Base-by-base conservation (phyloP, 2,329 filamentous ascomycete species). In the Coleophoma eucalyptorum region DNA sequence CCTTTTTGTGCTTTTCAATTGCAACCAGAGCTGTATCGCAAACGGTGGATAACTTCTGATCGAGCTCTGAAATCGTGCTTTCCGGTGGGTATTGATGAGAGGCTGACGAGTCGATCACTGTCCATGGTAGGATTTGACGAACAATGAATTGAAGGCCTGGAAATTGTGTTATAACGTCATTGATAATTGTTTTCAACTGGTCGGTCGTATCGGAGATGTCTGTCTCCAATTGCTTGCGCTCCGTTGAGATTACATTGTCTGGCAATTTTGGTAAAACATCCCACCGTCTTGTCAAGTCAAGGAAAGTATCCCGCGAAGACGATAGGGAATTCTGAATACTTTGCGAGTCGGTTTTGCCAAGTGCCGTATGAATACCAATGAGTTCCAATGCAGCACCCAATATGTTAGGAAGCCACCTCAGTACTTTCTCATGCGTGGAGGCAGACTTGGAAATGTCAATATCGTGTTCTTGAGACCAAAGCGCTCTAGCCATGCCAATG, bases 11-110 rank as follows among this genome's bases (percentile, higher is more conserved):
- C 55, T 85, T 82, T 66, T 97, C 90, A 44, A 96, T 77, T 1
- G 88, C 86, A 34, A 93, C 87, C 2, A 97, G 81, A 26, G 93
- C 80, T 46, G 82, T 81, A 67, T 96, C 89, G 43, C 86, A 80
- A n/a, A 87, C 73, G 1, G 69, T 78, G 35, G 89, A 79, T 2
- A 90, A 67, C 3, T 76, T 72, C 13, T 76, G 69, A 40, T 83
- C 79, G 42, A 91, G 78, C 0, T 69, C 64, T 16, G 76, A 34
- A 48, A 58, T 59, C 44, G 37, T 51, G 2, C 46, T 41, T 19
- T 48, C 18, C 3, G 46, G 15, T 8, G 35, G 15, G 31, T 26
- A 7, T 54, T 46, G 48, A 59, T 42, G 10, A 50, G 44, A 40
- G 5, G 50, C 42, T 8, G 52, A 48, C 33, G 55, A 53, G 3